Base-by-base conservation (phyloP, 2,329 filamentous ascomycete genomes). In the Tolypocladium ovalisporum region DNA sequence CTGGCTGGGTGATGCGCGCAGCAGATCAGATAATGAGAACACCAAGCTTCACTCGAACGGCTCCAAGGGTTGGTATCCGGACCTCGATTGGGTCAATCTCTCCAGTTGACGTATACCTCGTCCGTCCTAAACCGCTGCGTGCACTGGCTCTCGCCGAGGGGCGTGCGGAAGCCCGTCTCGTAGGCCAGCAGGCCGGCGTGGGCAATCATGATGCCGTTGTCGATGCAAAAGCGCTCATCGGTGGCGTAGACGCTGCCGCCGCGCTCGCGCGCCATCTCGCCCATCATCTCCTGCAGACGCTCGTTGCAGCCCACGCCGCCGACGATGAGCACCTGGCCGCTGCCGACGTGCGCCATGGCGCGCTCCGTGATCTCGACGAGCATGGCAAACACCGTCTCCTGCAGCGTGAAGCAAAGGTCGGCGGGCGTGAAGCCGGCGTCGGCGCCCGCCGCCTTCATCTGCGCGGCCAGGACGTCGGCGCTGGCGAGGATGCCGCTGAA, bases 121-220 rank as follows among this genome's bases (percentile, higher is more conserved):
- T 93, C 89, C 6, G 89, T 93, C 65, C 89, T 84, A 69, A 91
- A 93, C 56, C 89, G 78, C 70, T 93, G 89, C 17, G 89, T 93
- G 71, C 88, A 96, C 15, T 88, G 90, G 64, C 88, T 93, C 51
- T 97, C 89, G 61, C 87, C 85, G 52, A 97, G 70, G 9, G 81
- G 75, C 1, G 91, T 97, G 59, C 75, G 79, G 68, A 90, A 91
- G 1, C 93, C 93, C 19, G 85, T 92, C 71, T 86, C 79, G 70
- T 88, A 94, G 1, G 92, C 92, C 66, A 97, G 71, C 65, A 99
- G 73, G 2, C 94, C 94, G 2, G 94, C 94, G 71, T 99, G 93
- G 1, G 94, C 94, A 75, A 99, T 99, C 94, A 99, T 99, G 69
- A 99, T 97, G 54, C 94, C 94, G 67, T 99, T 99, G 73, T 99